Base-by-base conservation (phyloP, 176 grass and related monocot genomes). In the Aegilops tauschii region DNA sequence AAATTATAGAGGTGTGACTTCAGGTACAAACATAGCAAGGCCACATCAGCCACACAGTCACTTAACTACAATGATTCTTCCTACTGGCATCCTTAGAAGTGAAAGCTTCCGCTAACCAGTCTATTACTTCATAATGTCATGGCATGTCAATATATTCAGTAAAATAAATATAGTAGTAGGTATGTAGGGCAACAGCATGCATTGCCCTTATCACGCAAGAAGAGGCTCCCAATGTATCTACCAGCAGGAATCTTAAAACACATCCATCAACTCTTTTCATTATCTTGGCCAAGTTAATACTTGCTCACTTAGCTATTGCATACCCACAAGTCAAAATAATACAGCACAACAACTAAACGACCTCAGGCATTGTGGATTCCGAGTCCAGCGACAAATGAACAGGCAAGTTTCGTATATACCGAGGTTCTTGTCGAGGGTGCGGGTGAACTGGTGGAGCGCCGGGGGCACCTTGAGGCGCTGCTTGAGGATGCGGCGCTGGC, bases 381-480 rank as follows among this genome's bases (percentile, higher is more conserved):
- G 13, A 39, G 65, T 68, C 10, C 3, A 4, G 10, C 9, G 42
- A 44, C 3, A 3, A 44, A 44, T 44, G 42, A 44, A 44, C 10
- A 44, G 42, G 42, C 42, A 44, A 44, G 42, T 44, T 44, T 44
- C 42, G 42, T 12, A 44, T 44, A 44, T n/a, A 95, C 95, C 92
- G 3, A 97, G 87, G 78, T 97, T 97, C 65, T 95, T 97, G 84
- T 97, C 95, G 36, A 97, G 88, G 2, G 95, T 97, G n/a, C 90
- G 88, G 3, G 95, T 97, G 89, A 97, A 97, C 93, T 97, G 91
- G 87, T 97, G 94, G 12, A 97, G 77, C 13, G 90, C 81, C 14
- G 92, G 95, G 3, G 92, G 95, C 30, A 97, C 95, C 91, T 97
- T 97, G 67, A 97, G 84, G 64, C 95, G 87, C 87, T 97, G 91